phyloP scores from a whole-genome alignment of 2,329 filamentous ascomycete genomes.

The Trichoderma afroharzianum region DNA sequence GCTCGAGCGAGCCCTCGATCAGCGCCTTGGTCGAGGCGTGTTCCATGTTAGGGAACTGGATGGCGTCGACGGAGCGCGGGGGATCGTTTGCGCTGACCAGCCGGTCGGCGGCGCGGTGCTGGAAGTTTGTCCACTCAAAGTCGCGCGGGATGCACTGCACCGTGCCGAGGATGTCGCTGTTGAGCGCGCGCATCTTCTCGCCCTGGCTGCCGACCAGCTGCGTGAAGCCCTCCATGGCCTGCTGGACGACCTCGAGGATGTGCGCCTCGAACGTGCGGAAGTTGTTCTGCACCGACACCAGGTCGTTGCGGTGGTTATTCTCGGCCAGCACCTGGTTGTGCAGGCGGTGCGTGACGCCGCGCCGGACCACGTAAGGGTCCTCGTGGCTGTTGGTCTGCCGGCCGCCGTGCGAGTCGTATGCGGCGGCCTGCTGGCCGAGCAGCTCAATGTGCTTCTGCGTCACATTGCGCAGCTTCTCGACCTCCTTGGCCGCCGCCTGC shows the following conservation, averaged over 20 bases:
- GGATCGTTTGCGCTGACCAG: constrained; percentile 76
- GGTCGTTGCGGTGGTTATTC: constrained; percentile 92
- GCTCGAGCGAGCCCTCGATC: constrained; percentile 84
- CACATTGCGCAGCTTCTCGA: constrained; percentile 78
- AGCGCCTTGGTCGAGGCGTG: constrained; percentile 76
- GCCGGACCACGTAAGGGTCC: constrained; percentile 84
- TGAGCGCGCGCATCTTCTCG: constrained; percentile 76
- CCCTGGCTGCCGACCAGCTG: constrained; percentile 75
- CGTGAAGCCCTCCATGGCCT: constrained; percentile 78
- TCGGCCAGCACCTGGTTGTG: constrained; percentile 91
- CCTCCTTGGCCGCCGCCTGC: constrained; percentile 80
- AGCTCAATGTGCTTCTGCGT: constrained; percentile 97
- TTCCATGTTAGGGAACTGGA: constrained; percentile 84
- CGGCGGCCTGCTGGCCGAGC: constrained; percentile 78
- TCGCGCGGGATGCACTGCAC: constrained; percentile 75
- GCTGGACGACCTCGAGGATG: constrained; percentile 76
- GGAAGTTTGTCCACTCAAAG: constrained; percentile 90
- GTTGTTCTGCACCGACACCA: constrained; percentile 86
- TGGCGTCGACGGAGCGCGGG: constrained; percentile 67
- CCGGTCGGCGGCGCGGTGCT: constrained; percentile 63
- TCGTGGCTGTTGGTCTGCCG: constrained; percentile 67
- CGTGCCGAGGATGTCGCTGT: constrained; percentile 75
- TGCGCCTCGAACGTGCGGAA: constrained; percentile 86
- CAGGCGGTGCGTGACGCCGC: constrained; percentile 77
- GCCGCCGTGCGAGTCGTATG: constrained; percentile 71